Evolutionary conservation across 192 early-diverging fungal species (phyloP).

Genomic region (Coemansia sp.): DNA sequence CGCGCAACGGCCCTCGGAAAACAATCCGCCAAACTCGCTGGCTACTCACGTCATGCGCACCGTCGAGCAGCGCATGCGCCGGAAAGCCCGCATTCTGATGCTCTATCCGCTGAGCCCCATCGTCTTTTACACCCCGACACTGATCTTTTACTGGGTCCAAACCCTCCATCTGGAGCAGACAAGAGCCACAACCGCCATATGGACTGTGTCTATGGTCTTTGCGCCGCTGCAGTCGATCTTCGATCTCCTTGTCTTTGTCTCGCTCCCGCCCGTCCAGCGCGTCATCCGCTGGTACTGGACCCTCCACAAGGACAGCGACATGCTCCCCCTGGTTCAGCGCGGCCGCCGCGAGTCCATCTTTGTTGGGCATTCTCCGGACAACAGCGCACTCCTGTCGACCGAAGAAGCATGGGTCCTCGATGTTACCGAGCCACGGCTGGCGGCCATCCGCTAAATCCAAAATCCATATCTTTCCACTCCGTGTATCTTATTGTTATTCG

Average conservation of each 20-base stretch:
- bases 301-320: constrained; percentile 41
- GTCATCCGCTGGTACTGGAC: constrained; percentile 43
- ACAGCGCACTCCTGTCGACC: not conserved
- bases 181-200: constrained; percentile 20
- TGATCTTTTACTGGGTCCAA: constrained; percentile 50
- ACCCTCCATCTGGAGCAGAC: constrained; percentile 29
- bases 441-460: constrained; percentile 1
- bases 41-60: constrained; percentile 42
- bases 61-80: constrained; percentile 44
- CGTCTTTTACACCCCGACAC: constrained; percentile 32
- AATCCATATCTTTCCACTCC: too few species aligned
- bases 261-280: constrained; percentile 46
- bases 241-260: constrained; percentile 34
- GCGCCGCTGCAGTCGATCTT: constrained; percentile 38
- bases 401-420: constrained; percentile 8
- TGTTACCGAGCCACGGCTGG: constrained; percentile 11
- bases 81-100: constrained; percentile 43
- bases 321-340: constrained; percentile 17
- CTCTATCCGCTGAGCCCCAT: constrained; percentile 51
- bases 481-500: not conserved
- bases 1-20: constrained; percentile 16
- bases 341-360: constrained; percentile 30
- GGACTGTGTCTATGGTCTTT: constrained; percentile 25
- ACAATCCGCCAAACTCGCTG: constrained; percentile 25
- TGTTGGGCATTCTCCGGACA: constrained; percentile 11